Conservation (phyloP, 768 basidiomycete genomes). For the Tremella yokohamensis region DNA sequence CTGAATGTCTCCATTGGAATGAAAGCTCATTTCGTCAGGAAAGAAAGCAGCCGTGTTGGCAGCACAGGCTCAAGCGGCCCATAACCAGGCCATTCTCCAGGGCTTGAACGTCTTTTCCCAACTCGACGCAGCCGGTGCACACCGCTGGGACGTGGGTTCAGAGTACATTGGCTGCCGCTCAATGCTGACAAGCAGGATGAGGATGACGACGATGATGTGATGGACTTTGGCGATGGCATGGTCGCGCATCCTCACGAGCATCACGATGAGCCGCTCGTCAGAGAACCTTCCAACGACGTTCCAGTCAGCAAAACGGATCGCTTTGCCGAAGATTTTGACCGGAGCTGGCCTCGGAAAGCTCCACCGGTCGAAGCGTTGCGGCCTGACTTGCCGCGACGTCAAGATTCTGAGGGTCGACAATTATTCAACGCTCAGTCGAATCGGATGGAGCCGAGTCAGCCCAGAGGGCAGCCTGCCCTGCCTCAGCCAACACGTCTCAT, state of each 20-base stretch:
- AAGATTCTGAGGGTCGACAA: constrained; percentile 59
- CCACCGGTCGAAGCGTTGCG: constrained; percentile 11
- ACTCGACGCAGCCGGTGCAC: constrained; percentile 76
- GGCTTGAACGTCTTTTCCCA: constrained; percentile 94
- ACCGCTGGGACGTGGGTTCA: constrained; percentile 89
- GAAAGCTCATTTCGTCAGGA: constrained; percentile 22
- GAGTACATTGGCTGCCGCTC: constrained; percentile 12
- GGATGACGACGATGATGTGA: constrained; percentile 76
- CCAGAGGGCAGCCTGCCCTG: neutral
- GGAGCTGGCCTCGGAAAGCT: constrained; percentile 84
- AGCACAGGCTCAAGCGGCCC: constrained; percentile 58
- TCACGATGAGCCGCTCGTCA: constrained; percentile 6
- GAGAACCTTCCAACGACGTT: constrained; percentile 37
- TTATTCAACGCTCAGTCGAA: constrained; percentile 97
- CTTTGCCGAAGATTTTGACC: constrained; percentile 90
- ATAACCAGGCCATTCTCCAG: constrained; percentile 67
- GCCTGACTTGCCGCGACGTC: neutral
- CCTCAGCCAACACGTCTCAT: constrained; percentile 16
- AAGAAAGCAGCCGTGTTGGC: constrained; percentile 52
- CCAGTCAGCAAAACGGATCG: constrained; percentile 78
- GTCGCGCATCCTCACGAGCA: constrained; percentile 60
- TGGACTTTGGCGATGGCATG: constrained; percentile 93
- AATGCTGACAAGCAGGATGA: constrained; percentile 61
- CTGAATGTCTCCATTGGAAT: no score
- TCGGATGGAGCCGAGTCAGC: constrained; percentile 60